Base-by-base conservation (phyloP, 257 asterid genomes). In the Solanum sejunctum region DNA sequence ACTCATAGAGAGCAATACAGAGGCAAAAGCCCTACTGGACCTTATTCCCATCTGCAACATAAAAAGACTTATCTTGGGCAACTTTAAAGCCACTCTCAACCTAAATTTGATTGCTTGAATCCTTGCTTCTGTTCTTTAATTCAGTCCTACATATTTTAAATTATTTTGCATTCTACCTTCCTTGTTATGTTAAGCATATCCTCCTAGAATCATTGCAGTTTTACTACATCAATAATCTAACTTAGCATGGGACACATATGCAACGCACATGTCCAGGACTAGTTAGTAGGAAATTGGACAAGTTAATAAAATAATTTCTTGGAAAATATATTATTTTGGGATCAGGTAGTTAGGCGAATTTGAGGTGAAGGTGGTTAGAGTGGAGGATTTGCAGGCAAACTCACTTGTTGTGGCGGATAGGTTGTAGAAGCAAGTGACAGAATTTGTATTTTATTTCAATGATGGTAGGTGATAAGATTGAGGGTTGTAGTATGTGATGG, bases 11-110 rank as follows among this genome's bases (percentile, higher is more conserved):
- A 93, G 95, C 72, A 94, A 95, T 32, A 71, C 64, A 89, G 97
- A 93, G 87, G 95, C 92, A 58, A 92, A 91, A 83, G 95, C 98
- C 1, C 89, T 95, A 89, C 67, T 93, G 56, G 97, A 93, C 84
- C 98, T 95, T 90, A 94, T 95, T 83, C 95, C 95, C 52, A 88
- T 94, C 81, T 94, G 93, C 90, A 89, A 93, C 88, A 92, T 95
- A 2, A 91, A 85, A 49, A 94, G 86, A 79, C 90, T 95, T 47
- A 92, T 95, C 26, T 20, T 94, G 5, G 94, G 93, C 69, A 90
- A 91, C 86, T 88, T 88, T 77, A 92, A 93, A 90, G 55, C 93
- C 18, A 82, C 86, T 49, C 84, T 88, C 57, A 94, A 93, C 32
- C 32, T 28, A 28, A 28, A 28, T 28, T 28, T 28, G 32, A 28